Evolutionary conservation across 129 eudicot species (phyloP), one percentile per base, ranked within the genome.

Genomic region (Tagetes erecta): DNA sequence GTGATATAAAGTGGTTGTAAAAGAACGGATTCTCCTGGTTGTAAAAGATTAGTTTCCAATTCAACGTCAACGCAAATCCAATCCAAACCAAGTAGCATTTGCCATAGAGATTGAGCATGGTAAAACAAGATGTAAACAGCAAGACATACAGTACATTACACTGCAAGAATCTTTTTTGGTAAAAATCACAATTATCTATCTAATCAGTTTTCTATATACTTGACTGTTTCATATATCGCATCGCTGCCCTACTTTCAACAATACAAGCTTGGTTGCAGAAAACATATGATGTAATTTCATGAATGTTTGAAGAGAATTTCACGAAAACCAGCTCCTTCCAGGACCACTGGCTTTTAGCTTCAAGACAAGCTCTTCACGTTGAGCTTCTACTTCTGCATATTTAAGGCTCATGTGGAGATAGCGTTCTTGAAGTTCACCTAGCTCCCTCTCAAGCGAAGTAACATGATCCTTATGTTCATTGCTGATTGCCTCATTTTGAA

Each of bases 341-440:
- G 76, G 82, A 49, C 62, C 81, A 44, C 36, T 13, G 10, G 86
- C 74, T 83, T 87, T 89, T 27, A 89, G 86, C 62, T 87, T 83
- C 81, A 89, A 79, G 9, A 87, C 90, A 31, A 89, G 92, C 67
- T 87, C 82, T 80, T 84, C 92, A 1, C 92, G 84, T 72, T 89
- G 88, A 72, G 83, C 88, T 78, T 89, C 96, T 30, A 89, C 96
- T 73, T 89, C 96, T 36, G 96, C 96, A 13, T 85, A 89, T 70
- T 85, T 87, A 31, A 89, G 88, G 75, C 96, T 89, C 87, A 87
- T 87, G 71, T 87, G 53, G 9, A 89, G 84, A 76, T 89, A 89
- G 3, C 87, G 84, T 39, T 89, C 92, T 55, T 88, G 92, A 79
- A 89, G 79, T 67, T 89, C 96, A 70, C 34, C 67, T 34, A 89